Evolutionary conservation across 345 rosid species (phyloP), one percentile per base, ranked within the genome.

Genomic region (Eucalyptus pauciflora): DNA sequence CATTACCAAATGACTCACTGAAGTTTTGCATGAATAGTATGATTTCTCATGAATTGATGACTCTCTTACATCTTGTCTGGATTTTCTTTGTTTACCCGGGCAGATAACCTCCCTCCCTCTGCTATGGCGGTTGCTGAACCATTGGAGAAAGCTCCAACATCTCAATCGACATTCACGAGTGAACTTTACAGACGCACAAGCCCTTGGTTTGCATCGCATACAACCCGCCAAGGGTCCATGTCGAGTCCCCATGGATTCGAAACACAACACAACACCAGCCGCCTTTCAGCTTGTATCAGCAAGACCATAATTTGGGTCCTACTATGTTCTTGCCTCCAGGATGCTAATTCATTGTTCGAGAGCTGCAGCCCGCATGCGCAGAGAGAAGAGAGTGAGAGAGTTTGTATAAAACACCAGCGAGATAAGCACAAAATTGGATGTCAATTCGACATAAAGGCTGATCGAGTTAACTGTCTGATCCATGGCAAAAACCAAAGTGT

Each of bases 111-210:
- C 81, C 0, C 27, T 71, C 13, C 46, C 25, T 20, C 83, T 76
- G 27, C 2, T 0, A 17, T 69, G 25, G 45, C 25, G 25, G 43
- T 33, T 0, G 13, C 45, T 9, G 24, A 69, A 33, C 25, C 80
- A 17, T 9, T 9, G 45, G 80, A 69, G 41, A 10, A 69, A 8
- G 43, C 80, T 69, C 80, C 8, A 22, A 3, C 0, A n/a, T 64
- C 76, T 64, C 5, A 14, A 64, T 64, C 76, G 9, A 64, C 76
- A 14, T 7, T 64, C 37, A n/a, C 20, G 37, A 64, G 37, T 3
- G 5, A 64, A 33, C 41, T n/a, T 5, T n/a, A 1, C 20, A 0
- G 81, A 71, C 83, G 15, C 48, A 20, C 83, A 76, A 5, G 10
- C 4, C 45, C 13, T 17, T 33, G 22, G 81, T 71, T 71, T 20